A percentile compares a stretch with the other conserved stretches of the same genome.
Conservation (phyloP, 805 yeast species). For the Pichia nakasei region DNA sequence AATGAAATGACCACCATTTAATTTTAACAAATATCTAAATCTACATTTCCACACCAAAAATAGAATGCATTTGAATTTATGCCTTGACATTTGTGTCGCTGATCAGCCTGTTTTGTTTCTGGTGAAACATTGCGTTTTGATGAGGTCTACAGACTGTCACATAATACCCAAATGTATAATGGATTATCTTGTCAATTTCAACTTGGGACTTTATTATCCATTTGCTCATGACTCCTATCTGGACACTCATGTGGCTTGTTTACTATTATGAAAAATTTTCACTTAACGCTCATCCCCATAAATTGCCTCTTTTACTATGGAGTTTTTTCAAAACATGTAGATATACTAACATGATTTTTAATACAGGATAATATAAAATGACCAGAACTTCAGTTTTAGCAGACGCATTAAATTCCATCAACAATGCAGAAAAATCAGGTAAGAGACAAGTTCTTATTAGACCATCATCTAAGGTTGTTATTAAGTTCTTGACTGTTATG, state of each 20-base stretch:
- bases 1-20: slow-evolving; percentile 9
- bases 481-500: slow-evolving; percentile 94
- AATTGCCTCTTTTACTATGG: too few relatives aligned
- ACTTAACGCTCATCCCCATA: too few relatives aligned
- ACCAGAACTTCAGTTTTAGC: slow-evolving; percentile 98
- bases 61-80: slow-evolving; percentile 3
- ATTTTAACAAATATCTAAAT: background rate
- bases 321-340: too few relatives aligned
- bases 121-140: slow-evolving; percentile 6
- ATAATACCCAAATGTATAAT: slow-evolving; percentile 5
- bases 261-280: background rate
- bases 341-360: slow-evolving; percentile 1
- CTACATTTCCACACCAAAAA: background rate
- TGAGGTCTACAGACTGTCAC: slow-evolving; percentile 1
- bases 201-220: background rate
- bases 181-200: background rate
- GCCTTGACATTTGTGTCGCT: background rate
- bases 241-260: slow-evolving; percentile 41
- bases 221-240: slow-evolving; percentile 35
- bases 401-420: slow-evolving; percentile 96
- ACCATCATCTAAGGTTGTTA: slow-evolving; percentile 97
- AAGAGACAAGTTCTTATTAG: slow-evolving; percentile 97
- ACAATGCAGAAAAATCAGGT: slow-evolving; percentile 99
- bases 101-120: slow-evolving; percentile 1
- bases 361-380: slow-evolving; percentile 41